A percentile compares a stretch with the other conserved stretches of the same genome.
phyloP scores from a whole-genome alignment of 441 rosid genomes.

The Euphorbia celastroides region DNA sequence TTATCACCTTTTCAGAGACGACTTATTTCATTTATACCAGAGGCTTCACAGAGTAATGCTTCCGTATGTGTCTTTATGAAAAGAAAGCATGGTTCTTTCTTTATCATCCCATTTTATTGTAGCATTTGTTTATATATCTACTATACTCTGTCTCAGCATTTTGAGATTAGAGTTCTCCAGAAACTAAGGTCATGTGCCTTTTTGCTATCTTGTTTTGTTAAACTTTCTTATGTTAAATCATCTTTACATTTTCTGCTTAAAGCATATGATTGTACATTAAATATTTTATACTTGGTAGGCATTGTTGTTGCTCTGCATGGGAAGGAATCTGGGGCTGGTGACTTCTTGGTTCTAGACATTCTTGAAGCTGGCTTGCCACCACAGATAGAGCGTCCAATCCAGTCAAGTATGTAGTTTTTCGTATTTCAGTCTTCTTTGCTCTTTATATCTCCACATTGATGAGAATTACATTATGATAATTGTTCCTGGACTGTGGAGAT shows the following conservation, averaged over 20 bases:
- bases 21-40: not conserved
- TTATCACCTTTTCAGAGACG: not conserved
- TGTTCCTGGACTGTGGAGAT: not conserved
- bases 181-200: not conserved
- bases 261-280: slow-evolving; percentile 14
- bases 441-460: slow-evolving; percentile 1
- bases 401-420: slow-evolving; percentile 40
- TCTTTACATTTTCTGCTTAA: slow-evolving; percentile 8
- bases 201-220: slow-evolving; percentile 6
- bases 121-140: not conserved
- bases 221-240: not conserved
- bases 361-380: slow-evolving; percentile 88
- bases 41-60: not conserved
- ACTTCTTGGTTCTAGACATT: slow-evolving; percentile 70
- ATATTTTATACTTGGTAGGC: slow-evolving; percentile 41
- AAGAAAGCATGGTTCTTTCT: not conserved
- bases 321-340: slow-evolving; percentile 79
- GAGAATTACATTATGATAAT: slow-evolving; percentile 1
- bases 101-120: not conserved
- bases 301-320: slow-evolving; percentile 79
- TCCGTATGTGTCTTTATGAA: not conserved
- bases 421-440: slow-evolving; percentile 13
- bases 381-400: slow-evolving; percentile 54
- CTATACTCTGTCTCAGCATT: no score
- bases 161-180: slow-evolving; percentile 4